Evolutionary conservation across 176 grass and related monocot genomes (phyloP).

Genomic region (Aechmea fasciata): DNA sequence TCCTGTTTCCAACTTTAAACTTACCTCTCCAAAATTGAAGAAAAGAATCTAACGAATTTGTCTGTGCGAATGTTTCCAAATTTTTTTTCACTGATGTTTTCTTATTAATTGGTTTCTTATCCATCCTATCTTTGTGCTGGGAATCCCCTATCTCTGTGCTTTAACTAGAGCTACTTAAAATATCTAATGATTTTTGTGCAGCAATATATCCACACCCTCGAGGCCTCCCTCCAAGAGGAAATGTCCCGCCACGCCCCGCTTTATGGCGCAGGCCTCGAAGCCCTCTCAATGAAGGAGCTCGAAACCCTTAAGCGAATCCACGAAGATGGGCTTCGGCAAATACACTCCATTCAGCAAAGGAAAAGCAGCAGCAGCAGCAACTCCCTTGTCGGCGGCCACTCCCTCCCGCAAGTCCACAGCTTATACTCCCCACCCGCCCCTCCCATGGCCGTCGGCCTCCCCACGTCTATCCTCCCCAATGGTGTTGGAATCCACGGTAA

Average conservation of each 20-base stretch:
- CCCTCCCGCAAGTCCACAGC: slow-evolving; percentile 36
- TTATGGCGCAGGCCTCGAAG: slow-evolving; percentile 69
- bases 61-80: too few species aligned
- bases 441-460: slow-evolving; percentile 41
- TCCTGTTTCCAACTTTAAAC: not conserved
- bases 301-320: slow-evolving; percentile 75
- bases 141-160: too few species aligned
- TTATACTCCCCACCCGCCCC: slow-evolving; percentile 44
- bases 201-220: slow-evolving; percentile 88
- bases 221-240: slow-evolving; percentile 86
- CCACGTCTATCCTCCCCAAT: slow-evolving; percentile 56
- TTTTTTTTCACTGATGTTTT: too few species aligned
- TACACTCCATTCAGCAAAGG: slow-evolving; percentile 55
- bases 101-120: too few species aligned
- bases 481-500: slow-evolving; percentile 52
- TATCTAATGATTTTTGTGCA: slow-evolving; percentile 28
- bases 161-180: too few species aligned
- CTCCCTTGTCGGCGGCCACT: slow-evolving; percentile 34
- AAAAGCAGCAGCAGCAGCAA: slow-evolving; percentile 38
- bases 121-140: too few species aligned
- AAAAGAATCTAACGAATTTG: too few species aligned
- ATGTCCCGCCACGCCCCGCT: slow-evolving; percentile 79
- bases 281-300: slow-evolving; percentile 60
- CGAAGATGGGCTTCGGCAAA: slow-evolving; percentile 65
- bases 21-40: not conserved